These are phyloP conservation scores for Sequoiadendron giganteum DNA, from an alignment of 75 land plant species.

Conservation along the genomic window DNA sequence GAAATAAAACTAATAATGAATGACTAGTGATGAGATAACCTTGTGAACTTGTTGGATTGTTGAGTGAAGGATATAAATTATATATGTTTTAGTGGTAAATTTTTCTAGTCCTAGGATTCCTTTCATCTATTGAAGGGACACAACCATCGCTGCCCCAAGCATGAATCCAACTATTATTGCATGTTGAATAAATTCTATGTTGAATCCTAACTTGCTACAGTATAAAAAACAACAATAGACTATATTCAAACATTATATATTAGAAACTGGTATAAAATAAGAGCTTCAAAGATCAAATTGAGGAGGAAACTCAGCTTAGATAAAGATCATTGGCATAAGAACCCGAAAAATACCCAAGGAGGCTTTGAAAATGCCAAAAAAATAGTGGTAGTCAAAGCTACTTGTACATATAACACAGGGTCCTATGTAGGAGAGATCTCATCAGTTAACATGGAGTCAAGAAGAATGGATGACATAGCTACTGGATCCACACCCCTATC, in stretches of 20 bases:
- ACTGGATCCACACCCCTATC: constrained; percentile 81
- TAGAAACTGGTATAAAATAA: no score
- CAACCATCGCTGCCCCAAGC: constrained; percentile 83
- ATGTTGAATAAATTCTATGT: constrained; percentile 56
- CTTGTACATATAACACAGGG: constrained; percentile 41
- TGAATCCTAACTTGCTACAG: constrained; percentile 18
- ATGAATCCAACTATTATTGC: constrained; percentile 86
- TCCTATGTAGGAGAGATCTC: constrained; percentile 36
- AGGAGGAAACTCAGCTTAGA: no score
- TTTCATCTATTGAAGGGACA: constrained; percentile 77
- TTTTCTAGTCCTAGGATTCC: constrained; percentile 57
- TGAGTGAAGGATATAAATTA: constrained; percentile 64
- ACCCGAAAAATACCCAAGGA: constrained; percentile 76
- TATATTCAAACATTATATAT: no score
- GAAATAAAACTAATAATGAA: neutral
- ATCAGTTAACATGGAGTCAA: constrained; percentile 44
- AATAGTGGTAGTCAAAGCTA: constrained; percentile 81
- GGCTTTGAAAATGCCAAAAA: constrained; percentile 74
- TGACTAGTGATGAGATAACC: constrained; percentile 27
- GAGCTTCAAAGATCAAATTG: neutral
- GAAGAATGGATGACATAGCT: constrained; percentile 68
- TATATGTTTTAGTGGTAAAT: constrained; percentile 62
- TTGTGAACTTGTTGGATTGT: constrained; percentile 55
- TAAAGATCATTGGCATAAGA: neutral
- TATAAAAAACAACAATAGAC: no score